Evolutionary conservation across 2,329 filamentous ascomycete species (phyloP).

Genomic region (Polytolypa hystricis): DNA sequence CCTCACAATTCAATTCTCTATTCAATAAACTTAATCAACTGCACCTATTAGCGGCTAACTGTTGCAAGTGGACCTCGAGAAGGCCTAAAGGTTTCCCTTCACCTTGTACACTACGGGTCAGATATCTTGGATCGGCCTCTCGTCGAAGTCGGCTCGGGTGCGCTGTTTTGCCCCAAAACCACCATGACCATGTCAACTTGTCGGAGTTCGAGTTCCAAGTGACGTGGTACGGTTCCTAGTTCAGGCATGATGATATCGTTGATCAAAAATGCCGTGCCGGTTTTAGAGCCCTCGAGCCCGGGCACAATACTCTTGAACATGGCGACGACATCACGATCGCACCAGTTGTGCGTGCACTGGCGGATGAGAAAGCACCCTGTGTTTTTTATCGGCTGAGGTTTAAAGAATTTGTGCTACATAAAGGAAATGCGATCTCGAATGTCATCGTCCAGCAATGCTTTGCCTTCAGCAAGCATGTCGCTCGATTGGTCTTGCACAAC

Average conservation of each 20-base stretch:
- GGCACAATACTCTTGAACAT: slow-evolving; percentile 17
- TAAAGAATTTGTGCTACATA: slow-evolving; percentile 17
- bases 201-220: slow-evolving; percentile 12
- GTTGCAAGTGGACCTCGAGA: no score
- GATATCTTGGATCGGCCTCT: no score
- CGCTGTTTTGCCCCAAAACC: slow-evolving; percentile 18
- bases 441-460: slow-evolving; percentile 8
- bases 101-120: no score
- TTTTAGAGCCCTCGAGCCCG: slow-evolving; percentile 13
- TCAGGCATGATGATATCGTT: slow-evolving; percentile 16
- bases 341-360: slow-evolving; percentile 18
- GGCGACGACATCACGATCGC: slow-evolving; percentile 14
- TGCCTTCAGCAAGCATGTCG: slow-evolving; percentile 14
- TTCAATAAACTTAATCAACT: no score
- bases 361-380: slow-evolving; percentile 16
- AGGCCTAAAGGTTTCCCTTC: no score
- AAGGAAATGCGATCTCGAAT: slow-evolving; percentile 15
- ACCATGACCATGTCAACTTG: slow-evolving; percentile 20
- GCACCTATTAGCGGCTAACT: no score
- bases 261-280: slow-evolving; percentile 15
- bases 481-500: slow-evolving; percentile 15
- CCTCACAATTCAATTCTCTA: no score
- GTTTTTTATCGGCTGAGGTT: slow-evolving; percentile 14
- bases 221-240: slow-evolving; percentile 2
- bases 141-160: no score